Percentiles rank a stretch among this genome's conserved stretches.
These are phyloP conservation scores for Pholiota conissans DNA, from an alignment of 768 basidiomycete species.

Conservation along the genomic window DNA sequence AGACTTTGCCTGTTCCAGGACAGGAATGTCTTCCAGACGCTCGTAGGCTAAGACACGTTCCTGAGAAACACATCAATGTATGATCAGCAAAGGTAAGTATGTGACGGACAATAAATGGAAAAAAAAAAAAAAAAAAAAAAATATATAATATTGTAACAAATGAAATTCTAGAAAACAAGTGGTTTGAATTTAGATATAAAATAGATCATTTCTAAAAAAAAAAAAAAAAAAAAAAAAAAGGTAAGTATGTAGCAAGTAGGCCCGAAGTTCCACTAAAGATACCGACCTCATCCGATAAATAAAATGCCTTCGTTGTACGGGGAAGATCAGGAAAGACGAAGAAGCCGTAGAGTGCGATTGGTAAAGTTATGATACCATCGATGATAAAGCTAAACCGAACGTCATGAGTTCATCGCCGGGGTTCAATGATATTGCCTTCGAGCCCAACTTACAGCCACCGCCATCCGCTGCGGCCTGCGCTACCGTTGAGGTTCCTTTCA, in stretches of 20 bases:
- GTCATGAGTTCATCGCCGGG: slow-evolving; percentile 2
- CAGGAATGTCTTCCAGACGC: slow-evolving; percentile 40
- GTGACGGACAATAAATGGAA: too few relatives aligned
- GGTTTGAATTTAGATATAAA: too few relatives aligned
- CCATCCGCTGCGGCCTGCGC: slow-evolving; percentile 60
- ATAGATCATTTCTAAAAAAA: too few relatives aligned
- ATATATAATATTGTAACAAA: too few relatives aligned
- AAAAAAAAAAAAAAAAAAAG: too few relatives aligned
- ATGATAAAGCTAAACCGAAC: slow-evolving; percentile 53
- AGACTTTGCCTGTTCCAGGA: slow-evolving; percentile 37
- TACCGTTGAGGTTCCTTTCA: slow-evolving; percentile 51
- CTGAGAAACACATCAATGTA: slow-evolving; percentile 35
- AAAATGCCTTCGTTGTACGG: slow-evolving; percentile 60
- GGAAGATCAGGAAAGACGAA: slow-evolving; percentile 74
- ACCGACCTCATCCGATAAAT: slow-evolving; percentile 55
- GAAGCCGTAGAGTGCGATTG: slow-evolving; percentile 72
- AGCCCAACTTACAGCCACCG: slow-evolving; percentile 54
- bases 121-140: too few relatives aligned
- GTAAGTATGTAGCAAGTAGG: not conserved
- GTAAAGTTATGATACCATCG: slow-evolving; percentile 70
- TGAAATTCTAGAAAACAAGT: too few relatives aligned
- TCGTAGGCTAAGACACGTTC: slow-evolving; percentile 52
- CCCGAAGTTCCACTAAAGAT: not conserved
- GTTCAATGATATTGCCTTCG: not conserved
- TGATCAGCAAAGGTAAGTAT: too few relatives aligned